Evolutionary conservation across 352 stramenopile genomes (phyloP), one percentile per base, ranked within the genome.

Genomic region (Globisporangium yorkense): DNA sequence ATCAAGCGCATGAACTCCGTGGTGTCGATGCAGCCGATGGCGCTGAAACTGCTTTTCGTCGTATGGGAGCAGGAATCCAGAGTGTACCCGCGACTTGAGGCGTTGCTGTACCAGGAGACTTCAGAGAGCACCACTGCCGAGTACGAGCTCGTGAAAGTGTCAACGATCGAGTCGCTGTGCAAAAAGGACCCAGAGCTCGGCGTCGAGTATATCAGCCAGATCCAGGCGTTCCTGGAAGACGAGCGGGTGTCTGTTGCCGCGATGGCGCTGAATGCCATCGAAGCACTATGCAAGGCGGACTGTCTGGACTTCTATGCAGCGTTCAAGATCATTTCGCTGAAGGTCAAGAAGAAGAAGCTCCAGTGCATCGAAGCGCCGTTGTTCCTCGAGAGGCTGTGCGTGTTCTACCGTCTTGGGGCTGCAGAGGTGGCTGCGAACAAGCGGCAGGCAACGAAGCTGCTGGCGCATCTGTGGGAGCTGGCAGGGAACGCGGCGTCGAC

Each of bases 251-350:
- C 77, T 0, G 67, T 90, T 10, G 81, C 72, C 24, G 65, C 70
- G 7, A 87, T 92, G 77, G 81, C 81, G 0, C 63, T 93, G 31
- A 69, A 82, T 37, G 83, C 79, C 5, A 80, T 92, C 40, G 65
- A 68, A 9, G 55, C 70, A 18, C 61, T 93, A 33, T 90, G 81
- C 59, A 51, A 58, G 18, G 72, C 59, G 10, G 81, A 91, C 51
- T 88, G 77, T 39, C 66, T 93, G 49, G 84, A 93, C 62, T 88
- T 88, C 49, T 85, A 84, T 53, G 77, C 83, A 0, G 78, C 70
- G 8, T 78, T 88, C 62, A 93, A 92, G 70, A 89, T 87, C 37
- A 73, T 93, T 31, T 41, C 74, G 3, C 62, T 74, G 39, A 93
- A 90, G 57, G 65, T 87, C 51, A 72, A 71, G 33, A 90, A 91